These are phyloP conservation scores for Sclerospora graminicola DNA, from an alignment of 352 stramenopile genomes.

Conservation along the genomic window DNA sequence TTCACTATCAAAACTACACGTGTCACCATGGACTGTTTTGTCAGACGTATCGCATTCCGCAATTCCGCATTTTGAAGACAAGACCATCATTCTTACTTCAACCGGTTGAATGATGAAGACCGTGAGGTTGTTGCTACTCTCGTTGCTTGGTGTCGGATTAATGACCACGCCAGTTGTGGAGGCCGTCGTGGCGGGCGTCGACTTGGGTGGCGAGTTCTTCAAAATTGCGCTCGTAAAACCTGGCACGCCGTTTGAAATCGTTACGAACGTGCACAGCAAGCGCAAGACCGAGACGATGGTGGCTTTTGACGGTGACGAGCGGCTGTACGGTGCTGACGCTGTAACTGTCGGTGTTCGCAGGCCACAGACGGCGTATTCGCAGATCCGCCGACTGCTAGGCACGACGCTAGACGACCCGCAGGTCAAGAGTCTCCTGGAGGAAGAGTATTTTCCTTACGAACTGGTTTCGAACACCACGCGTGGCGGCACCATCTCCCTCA, in stretches of 20 bases:
- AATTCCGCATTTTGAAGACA: slow-evolving; percentile 12
- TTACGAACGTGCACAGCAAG: slow-evolving; percentile 97
- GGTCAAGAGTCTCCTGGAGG: slow-evolving; percentile 40
- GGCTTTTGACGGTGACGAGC: slow-evolving; percentile 85
- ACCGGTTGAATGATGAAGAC: slow-evolving; percentile 14
- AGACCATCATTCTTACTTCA: slow-evolving; percentile 19
- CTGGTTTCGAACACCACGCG: slow-evolving; percentile 77
- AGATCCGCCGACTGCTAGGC: slow-evolving; percentile 88
- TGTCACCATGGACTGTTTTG: too few relatives aligned
- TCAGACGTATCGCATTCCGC: slow-evolving; percentile 13
- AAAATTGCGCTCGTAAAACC: slow-evolving; percentile 85
- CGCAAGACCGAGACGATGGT: slow-evolving; percentile 95
- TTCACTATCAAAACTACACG: slow-evolving; percentile 12
- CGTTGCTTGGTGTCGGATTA: slow-evolving; percentile 25
- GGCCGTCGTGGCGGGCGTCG: slow-evolving; percentile 80
- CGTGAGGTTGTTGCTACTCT: slow-evolving; percentile 18
- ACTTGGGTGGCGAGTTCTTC: slow-evolving; percentile 92
- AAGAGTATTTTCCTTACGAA: slow-evolving; percentile 72
- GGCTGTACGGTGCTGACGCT: slow-evolving; percentile 94
- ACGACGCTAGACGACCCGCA: slow-evolving; percentile 67
- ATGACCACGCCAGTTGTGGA: slow-evolving; percentile 26
- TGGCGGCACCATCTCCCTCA: slow-evolving; percentile 46
- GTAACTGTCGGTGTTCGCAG: slow-evolving; percentile 87
- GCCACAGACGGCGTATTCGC: slow-evolving; percentile 83
- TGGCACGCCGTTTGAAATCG: slow-evolving; percentile 93